Evolutionary conservation across 805 yeast genomes (phyloP).

Genomic region (Sugiyamaella boreocaroliniensis): DNA sequence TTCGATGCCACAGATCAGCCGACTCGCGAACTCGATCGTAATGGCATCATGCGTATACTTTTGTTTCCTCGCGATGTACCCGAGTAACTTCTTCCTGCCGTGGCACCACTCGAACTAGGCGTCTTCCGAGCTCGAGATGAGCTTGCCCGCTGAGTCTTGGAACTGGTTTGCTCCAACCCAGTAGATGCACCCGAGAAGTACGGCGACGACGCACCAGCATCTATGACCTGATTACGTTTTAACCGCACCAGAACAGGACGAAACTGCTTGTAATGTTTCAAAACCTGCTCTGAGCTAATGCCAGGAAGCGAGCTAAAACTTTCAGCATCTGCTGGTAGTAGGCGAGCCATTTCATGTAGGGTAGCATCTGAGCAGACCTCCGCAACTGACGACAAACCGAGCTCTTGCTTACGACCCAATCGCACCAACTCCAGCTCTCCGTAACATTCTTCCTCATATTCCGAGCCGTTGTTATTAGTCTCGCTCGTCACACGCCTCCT

Average conservation of each 20-base stretch:
- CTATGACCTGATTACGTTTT: constrained; percentile 14
- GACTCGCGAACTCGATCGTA: neutral
- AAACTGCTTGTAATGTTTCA: constrained; percentile 35
- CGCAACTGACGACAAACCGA: neutral
- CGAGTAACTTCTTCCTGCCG: neutral
- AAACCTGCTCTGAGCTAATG: constrained; percentile 28
- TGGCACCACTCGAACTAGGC: neutral
- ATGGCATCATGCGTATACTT: neutral
- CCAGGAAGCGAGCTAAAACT: constrained; percentile 41
- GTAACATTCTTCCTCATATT: constrained; percentile 8
- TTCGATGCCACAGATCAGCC: neutral
- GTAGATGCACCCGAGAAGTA: neutral
- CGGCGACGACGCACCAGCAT: neutral
- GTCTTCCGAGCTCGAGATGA: neutral
- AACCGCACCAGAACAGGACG: constrained; percentile 33
- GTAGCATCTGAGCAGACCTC: neutral
- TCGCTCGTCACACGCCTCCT: too few species aligned
- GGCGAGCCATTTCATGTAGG: constrained; percentile 45
- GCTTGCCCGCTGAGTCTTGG: too few species aligned
- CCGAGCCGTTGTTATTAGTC: neutral
- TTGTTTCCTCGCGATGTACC: neutral
- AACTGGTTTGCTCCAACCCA: too few species aligned
- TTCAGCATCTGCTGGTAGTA: constrained; percentile 44
- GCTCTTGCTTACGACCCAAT: neutral
- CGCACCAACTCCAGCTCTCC: constrained; percentile 14